These are phyloP conservation scores for Phytophthora pisi DNA, from an alignment of 352 stramenopile genomes.

Conservation along the genomic window DNA sequence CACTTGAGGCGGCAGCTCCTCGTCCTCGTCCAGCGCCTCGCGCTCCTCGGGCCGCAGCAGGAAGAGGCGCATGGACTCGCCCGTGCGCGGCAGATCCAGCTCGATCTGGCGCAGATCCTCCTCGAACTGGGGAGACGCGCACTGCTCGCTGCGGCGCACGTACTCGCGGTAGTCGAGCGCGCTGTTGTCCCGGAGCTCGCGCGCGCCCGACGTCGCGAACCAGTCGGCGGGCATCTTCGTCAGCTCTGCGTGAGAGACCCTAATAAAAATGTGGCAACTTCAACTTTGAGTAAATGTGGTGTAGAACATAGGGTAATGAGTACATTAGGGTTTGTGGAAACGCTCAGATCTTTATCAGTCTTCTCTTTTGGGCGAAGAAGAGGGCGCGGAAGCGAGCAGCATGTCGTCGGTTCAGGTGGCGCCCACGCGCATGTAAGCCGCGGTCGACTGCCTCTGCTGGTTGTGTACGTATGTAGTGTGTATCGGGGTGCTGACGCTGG, in stretches of 20 bases:
- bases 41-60: conserved; percentile 37
- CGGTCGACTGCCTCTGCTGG: too few relatives aligned
- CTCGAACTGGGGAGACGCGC: conserved; percentile 39
- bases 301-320: conserved; percentile 3
- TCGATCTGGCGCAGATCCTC: conserved; percentile 74
- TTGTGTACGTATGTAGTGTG: neutral
- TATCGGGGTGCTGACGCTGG: conserved; percentile 5
- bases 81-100: conserved; percentile 66
- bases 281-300: conserved; percentile 14
- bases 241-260: conserved; percentile 2
- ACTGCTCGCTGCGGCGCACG: conserved; percentile 33
- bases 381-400: neutral
- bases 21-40: conserved; percentile 13
- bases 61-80: conserved; percentile 60
- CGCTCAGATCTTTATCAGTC: conserved; percentile 1
- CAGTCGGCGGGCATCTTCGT: conserved; percentile 42
- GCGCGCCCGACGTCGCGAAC: conserved; percentile 50
- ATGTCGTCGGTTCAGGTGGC: conserved; percentile 67
- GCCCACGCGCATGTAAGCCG: conserved; percentile 80
- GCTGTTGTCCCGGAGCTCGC: conserved; percentile 40
- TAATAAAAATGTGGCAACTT: conserved; percentile 13
- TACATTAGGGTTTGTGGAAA: conserved; percentile 9
- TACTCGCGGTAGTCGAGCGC: conserved; percentile 52
- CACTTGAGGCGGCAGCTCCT: conserved; percentile 29
- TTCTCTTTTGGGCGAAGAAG: conserved; percentile 17